Evolutionary conservation across 176 grass and related monocot genomes (phyloP).

Genomic region (Juncus inflexus): DNA sequence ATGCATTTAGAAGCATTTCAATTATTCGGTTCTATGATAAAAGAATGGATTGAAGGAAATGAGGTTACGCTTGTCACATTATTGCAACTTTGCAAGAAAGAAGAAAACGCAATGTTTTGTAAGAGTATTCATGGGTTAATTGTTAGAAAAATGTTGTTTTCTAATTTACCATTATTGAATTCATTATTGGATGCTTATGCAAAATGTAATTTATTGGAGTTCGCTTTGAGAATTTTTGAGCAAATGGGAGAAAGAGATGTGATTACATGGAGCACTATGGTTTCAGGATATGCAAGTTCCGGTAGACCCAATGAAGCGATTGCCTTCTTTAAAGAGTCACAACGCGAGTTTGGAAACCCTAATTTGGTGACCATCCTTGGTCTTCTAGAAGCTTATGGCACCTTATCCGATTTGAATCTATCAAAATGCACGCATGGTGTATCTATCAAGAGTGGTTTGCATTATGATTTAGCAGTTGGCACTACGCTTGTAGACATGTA

Average conservation of each 20-base stretch:
- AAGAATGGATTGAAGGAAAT: background rate
- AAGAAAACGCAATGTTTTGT: slow-evolving; percentile 31
- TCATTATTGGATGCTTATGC: slow-evolving; percentile 52
- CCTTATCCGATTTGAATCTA: slow-evolving; percentile 23
- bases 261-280: slow-evolving; percentile 49
- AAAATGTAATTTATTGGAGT: slow-evolving; percentile 36
- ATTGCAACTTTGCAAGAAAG: slow-evolving; percentile 52
- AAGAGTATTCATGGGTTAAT: slow-evolving; percentile 35
- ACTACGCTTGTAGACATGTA: slow-evolving; percentile 45
- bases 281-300: slow-evolving; percentile 25
- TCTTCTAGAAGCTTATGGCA: slow-evolving; percentile 40
- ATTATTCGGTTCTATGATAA: slow-evolving; percentile 22
- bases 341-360: slow-evolving; percentile 24
- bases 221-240: slow-evolving; percentile 27
- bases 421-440: slow-evolving; percentile 43
- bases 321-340: slow-evolving; percentile 18
- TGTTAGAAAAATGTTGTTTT: slow-evolving; percentile 25
- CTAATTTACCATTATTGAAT: slow-evolving; percentile 32
- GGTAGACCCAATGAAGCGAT: slow-evolving; percentile 29
- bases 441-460: slow-evolving; percentile 29
- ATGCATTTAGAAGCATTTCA: slow-evolving; percentile 10
- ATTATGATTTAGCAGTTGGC: slow-evolving; percentile 15
- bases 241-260: slow-evolving; percentile 31
- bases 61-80: slow-evolving; percentile 39
- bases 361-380: slow-evolving; percentile 47